Evolutionary conservation across 2,329 filamentous ascomycete genomes (phyloP), one percentile per base, ranked within the genome.

Genomic region (Calonectria fujianensis): DNA sequence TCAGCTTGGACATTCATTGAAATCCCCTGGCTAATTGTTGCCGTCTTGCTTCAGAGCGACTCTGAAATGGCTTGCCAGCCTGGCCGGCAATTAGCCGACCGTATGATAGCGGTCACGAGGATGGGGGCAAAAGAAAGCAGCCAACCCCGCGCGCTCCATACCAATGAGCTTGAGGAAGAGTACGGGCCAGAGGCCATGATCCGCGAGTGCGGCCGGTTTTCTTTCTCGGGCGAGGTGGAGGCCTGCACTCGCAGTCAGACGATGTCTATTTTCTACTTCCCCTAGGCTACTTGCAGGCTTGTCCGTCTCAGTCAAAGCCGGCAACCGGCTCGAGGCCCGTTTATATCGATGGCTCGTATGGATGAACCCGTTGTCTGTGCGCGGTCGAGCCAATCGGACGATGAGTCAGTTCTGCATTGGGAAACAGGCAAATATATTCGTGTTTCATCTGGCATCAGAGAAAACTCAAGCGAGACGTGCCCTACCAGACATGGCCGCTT

Each of bases 81-180:
- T 61, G 57, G 13, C 57, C 57, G 35, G 41, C 7, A 61, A 61
- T 61, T 61, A 61, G 4, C 57, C 57, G 57, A 16, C 10, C 7
- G 35, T 39, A 24, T 39, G 35, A 61, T n/a, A 39, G 35, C 14
- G n/a, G 27, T 35, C 35, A 61, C 14, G 57, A 61, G 32, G 32
- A 24, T 24, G 31, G 32, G 31, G 13, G 31, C 24, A 24, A 16
- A 61, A 41, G 57, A 61, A 61, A 39, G 27, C 35, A 39, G 37
- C n/a, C 35, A 61, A 61, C 24, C 57, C 54, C 32, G 32, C 24
- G 54, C 54, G 4, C 31, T 59, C 24, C 32, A 27, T 35, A 61
- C 32, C 20, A 61, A 39, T 37, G 35, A 61, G 11, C 32, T 61
- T 3, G 32, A 61, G 20, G 32, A 61, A 61, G 54, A 39, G 54